Evolutionary conservation across 352 stramenopile genomes (phyloP), one percentile per base, ranked within the genome.

Genomic region (Phytophthora foliorum): DNA sequence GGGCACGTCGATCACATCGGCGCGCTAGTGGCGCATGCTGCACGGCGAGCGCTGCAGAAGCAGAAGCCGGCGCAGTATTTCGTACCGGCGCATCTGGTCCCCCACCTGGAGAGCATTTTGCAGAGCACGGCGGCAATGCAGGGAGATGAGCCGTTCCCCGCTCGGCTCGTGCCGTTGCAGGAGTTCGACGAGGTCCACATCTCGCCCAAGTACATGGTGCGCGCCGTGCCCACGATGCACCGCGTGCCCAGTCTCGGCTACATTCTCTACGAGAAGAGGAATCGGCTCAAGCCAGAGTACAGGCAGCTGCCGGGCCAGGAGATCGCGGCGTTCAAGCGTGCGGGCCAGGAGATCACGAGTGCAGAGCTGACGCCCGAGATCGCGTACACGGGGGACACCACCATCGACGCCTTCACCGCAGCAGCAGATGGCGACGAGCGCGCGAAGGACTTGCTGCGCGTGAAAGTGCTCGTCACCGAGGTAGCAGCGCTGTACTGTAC

Each of bases 321-420:
- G 24, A 82, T 96, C 54, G 82, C 74, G 4, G 79, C 72, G 21
- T 41, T 89, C 9, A 74, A 67, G 32, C 74, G 80, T 3, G 62
- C 75, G 13, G 86, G 86, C 8, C 61, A 84, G 2, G 68, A 79
- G 22, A 75, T 94, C 45, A 90, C 78, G 8, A 60, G 44, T 5
- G 51, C 55, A 0, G 41, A 68, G 6, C 19, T 81, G 22, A 77
- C 52, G 1, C 84, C 88, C 0, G 79, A 90, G 61, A 87, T 96
- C 58, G 88, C 86, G 27, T 96, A 96, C 75, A 96, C 88, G 9
- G 88, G 88, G 19, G 88, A 96, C 66, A 96, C 88, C 8, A 91
- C 78, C 5, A 79, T 80, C 25, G 77, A 91, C 6, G 69, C 86
- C 25, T 94, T 94, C 50, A 76, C 10, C 4, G 9, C 44, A 17